Evolutionary conservation across 1,284 basidiomycete species (phyloP), one percentile per base, ranked within the genome.

Genomic region (Marasmius tenuissimus): DNA sequence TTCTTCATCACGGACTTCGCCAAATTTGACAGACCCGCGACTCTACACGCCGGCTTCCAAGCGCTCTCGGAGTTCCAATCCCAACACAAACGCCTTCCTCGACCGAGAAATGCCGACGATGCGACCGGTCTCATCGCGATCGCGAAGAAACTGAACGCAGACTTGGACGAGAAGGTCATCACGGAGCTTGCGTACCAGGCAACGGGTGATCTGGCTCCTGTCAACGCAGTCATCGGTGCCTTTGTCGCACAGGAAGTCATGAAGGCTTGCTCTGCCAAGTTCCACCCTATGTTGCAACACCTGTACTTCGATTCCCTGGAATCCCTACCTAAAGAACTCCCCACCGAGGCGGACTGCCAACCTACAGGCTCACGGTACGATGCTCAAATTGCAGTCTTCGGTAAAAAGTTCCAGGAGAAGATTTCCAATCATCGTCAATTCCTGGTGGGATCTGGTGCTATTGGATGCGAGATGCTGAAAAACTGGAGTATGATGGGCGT

Each of bases 401-500:
- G 97, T 18, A 92, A 87, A 73, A 74, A 78, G 1, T 99, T 99
- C 88, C 97, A 99, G 71, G 84, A 92, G 45, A 98, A 95, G 82
- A 91, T 99, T 63, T 85, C 88, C 58, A 93, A 94, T 72, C 89
- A 94, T 73, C 85, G 93, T 49, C 94, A 99, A 73, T 99, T 99
- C 85, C 85, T 99, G 35, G 97, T 99, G 58, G 97, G 97, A 8
- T 91, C 97, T 22, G 97, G 97, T 63, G 97, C 97, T 51, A 99
- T 99, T 73, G 97, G 97, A 27, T 99, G 98, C 73, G 97, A 99
- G 79, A 99, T 99, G 97, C 80, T 99, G 71, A 99, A 99, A 84
- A 99, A 99, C 78, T 99, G 97, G 97, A 92, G 93, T 70, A 96
- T 99, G 95, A 98, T 99, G 87, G 97, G 97, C 67, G 81, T 99